phyloP scores from a whole-genome alignment of 176 grass and related monocot genomes.

The Bothriochloa decipiens region DNA sequence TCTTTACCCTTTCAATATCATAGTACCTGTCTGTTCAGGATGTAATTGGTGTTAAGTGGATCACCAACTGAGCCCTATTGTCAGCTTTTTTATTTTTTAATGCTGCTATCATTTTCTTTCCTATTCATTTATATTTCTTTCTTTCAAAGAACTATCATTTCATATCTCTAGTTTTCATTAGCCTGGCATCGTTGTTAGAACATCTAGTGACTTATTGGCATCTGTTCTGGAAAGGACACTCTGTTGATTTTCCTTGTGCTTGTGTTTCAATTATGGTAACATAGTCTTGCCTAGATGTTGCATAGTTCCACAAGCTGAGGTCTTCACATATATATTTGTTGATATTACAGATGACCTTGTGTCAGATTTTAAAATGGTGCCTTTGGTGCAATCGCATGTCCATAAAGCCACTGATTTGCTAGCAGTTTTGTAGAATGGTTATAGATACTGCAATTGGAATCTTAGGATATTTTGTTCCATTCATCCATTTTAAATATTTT shows the following conservation, averaged over 20 bases:
- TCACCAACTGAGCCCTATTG: not conserved
- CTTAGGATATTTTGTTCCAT: not conserved
- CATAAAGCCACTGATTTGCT: slow-evolving; percentile 3
- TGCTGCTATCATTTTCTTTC: not conserved
- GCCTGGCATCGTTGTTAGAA: not conserved
- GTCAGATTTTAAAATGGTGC: not conserved
- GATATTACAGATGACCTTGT: not conserved
- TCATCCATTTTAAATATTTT: slow-evolving; percentile 15
- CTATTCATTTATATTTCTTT: slow-evolving; percentile 2
- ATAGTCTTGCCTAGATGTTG: slow-evolving; percentile 15
- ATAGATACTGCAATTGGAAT: not conserved
- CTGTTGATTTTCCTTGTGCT: not conserved
- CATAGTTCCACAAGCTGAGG: not conserved
- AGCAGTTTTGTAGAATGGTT: slow-evolving; percentile 11
- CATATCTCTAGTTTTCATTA: not conserved
- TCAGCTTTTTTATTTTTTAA: not conserved
- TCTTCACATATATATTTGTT: slow-evolving; percentile 9
- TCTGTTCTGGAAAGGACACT: slow-evolving; percentile 1
- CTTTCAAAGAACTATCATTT: not conserved
- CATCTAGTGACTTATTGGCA: not conserved
- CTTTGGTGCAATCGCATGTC: not conserved
- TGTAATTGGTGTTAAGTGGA: not conserved
- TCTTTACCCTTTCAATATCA: slow-evolving; percentile 9
- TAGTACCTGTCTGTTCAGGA: not conserved
- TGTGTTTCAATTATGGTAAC: slow-evolving; percentile 3